These are phyloP conservation scores for Fusarium austroafricanum DNA, from an alignment of 2,329 filamentous ascomycete species.

Conservation along the genomic window DNA sequence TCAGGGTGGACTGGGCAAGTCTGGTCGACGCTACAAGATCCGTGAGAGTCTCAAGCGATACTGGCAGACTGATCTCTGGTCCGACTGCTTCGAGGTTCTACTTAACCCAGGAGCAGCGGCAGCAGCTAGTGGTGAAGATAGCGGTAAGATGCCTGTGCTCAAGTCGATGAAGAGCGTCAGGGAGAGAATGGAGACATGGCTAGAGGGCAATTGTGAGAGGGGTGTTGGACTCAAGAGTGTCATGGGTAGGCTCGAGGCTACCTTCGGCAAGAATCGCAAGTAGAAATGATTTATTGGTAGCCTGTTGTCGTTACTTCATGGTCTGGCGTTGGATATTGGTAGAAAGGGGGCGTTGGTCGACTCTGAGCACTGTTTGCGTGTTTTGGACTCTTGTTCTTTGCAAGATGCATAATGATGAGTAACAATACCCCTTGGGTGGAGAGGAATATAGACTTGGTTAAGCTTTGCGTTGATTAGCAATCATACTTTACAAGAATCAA, in stretches of 20 bases:
- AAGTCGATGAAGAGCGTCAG: slow-evolving; percentile 75
- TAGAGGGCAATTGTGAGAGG: slow-evolving; percentile 84
- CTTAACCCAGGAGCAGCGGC: slow-evolving; percentile 81
- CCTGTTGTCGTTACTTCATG: slow-evolving; percentile 1
- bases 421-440: slow-evolving; percentile 31
- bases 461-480: background rate
- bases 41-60: slow-evolving; percentile 90
- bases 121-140: slow-evolving; percentile 73
- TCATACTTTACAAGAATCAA: background rate
- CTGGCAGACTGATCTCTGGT: slow-evolving; percentile 96
- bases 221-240: slow-evolving; percentile 78
- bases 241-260: slow-evolving; percentile 72
- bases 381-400: slow-evolving; percentile 3
- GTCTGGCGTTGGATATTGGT: slow-evolving; percentile 36
- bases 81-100: slow-evolving; percentile 82
- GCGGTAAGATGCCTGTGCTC: slow-evolving; percentile 76
- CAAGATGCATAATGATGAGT: slow-evolving; percentile 25
- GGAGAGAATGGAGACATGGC: slow-evolving; percentile 85
- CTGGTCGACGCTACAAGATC: slow-evolving; percentile 78
- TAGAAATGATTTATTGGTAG: slow-evolving; percentile 24
- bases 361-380: slow-evolving; percentile 9
- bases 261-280: slow-evolving; percentile 54
- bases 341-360: slow-evolving; percentile 5
- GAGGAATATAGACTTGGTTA: slow-evolving; percentile 9
- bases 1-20: slow-evolving; percentile 66